Percentiles rank a stretch among this genome's conserved stretches.
These are phyloP conservation scores for Podospora anserina DNA, from an alignment of 495 filamentous ascomycete species.

Conservation along the genomic window DNA sequence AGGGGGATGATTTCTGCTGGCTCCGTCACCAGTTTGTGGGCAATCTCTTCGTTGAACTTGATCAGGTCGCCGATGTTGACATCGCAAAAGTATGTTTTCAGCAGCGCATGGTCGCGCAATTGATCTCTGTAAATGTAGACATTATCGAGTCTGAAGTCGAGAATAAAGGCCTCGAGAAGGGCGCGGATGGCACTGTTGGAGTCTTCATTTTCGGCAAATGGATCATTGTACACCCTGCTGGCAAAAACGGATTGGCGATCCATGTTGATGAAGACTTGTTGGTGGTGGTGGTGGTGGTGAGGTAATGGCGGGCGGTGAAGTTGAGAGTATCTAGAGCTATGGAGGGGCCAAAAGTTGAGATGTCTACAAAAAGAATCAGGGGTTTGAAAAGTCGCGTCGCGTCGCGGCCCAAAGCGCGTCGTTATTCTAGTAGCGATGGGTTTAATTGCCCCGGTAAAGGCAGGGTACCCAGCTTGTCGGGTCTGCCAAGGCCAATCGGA, in stretches of 20 bases:
- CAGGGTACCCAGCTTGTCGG: too few relatives aligned
- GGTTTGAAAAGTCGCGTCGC: slow-evolving; percentile 27
- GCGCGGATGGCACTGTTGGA: slow-evolving; percentile 56
- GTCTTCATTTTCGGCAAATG: slow-evolving; percentile 53
- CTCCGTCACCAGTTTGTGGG: slow-evolving; percentile 84
- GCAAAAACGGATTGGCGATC: slow-evolving; percentile 86
- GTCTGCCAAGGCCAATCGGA: neutral
- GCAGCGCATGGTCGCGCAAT: slow-evolving; percentile 88
- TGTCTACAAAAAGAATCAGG: neutral
- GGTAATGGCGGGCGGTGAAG: slow-evolving; percentile 9
- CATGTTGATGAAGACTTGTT: slow-evolving; percentile 48
- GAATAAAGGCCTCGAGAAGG: slow-evolving; percentile 76
- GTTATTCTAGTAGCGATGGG: too few relatives aligned
- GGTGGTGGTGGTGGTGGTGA: slow-evolving; percentile 24
- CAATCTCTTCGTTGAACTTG: slow-evolving; percentile 94
- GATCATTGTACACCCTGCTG: slow-evolving; percentile 45
- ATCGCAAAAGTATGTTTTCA: slow-evolving; percentile 95
- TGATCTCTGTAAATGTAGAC: slow-evolving; percentile 97
- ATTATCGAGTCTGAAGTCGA: slow-evolving; percentile 94
- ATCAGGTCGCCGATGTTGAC: slow-evolving; percentile 95
- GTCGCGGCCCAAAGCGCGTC: slow-evolving; percentile 14
- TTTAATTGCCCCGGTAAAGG: too few relatives aligned
- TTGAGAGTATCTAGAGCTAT: neutral
- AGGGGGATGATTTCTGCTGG: slow-evolving; percentile 90
- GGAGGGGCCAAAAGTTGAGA: slow-evolving; percentile 3